Evolutionary conservation across 306 rosid species (phyloP), one percentile per base, ranked within the genome.

Genomic region (Macrotyloma uniflorum): DNA sequence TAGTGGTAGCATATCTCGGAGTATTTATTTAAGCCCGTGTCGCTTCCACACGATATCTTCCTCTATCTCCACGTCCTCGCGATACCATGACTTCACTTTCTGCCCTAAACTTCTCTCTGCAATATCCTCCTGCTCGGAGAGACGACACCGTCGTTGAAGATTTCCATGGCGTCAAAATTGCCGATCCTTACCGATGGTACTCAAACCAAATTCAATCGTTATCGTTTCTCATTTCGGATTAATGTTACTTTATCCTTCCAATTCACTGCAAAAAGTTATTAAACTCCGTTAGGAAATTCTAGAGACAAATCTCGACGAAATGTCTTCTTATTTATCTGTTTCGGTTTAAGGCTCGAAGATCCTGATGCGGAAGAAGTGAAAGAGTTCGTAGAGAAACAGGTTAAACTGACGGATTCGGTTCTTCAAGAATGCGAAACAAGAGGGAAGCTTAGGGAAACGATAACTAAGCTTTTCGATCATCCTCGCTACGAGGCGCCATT

Each of bases 141-240:
- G 97, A 94, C 62, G 91, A 86, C 45, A 86, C 98, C 10, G 82
- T 95, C 70, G 47, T 93, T 51, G 98, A 95, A 4, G 91, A 93
- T 75, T 95, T 86, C 76, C 94, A 92, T 33, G 99, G 99, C 58
- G 84, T 88, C 66, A 83, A 83, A 55, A 65, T 95, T 69, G 70
- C 91, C 2, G 99, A 95, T 47, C 99, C 99, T 66, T 91, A 93
- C 36, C 87, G 99, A 81, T 93, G 98, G 98, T 92, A 89, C 58
- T 3, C 4, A 30, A 35, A 38, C 15, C 4, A 24, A 47, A 12
- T 49, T 66, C 46, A 74, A 13, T 51, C 13, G 9, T 35, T 47
- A 19, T 13, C 49, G 16, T 20, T 71, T 46, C 24, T 62, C 40
- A 11, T 28, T 46, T 71, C 1, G 2, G 2, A 32, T 42, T 15